These are phyloP conservation scores for Tylopilus intermedius DNA, from an alignment of 768 basidiomycete genomes.

Conservation along the genomic window DNA sequence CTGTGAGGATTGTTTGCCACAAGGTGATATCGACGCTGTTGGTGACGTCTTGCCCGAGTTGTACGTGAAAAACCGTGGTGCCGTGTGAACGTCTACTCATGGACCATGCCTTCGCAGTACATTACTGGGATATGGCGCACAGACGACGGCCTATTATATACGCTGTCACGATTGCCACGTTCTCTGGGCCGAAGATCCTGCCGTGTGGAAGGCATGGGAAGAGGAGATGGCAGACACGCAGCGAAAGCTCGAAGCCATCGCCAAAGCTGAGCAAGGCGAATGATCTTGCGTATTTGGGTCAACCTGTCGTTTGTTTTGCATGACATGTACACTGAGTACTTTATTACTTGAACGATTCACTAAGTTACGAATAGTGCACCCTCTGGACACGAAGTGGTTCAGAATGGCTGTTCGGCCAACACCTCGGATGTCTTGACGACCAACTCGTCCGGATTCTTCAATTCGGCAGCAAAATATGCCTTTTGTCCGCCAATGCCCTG, in stretches of 20 bases:
- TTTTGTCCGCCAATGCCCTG: slow-evolving; percentile 42
- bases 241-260: slow-evolving; percentile 27
- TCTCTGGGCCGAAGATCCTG: slow-evolving; percentile 33
- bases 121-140: slow-evolving; percentile 37
- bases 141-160: slow-evolving; percentile 42
- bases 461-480: slow-evolving; percentile 52
- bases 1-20: slow-evolving; percentile 58
- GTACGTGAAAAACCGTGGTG: slow-evolving; percentile 31
- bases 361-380: no score
- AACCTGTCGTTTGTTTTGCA: neutral
- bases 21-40: slow-evolving; percentile 45
- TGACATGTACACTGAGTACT: neutral
- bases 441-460: slow-evolving; percentile 43
- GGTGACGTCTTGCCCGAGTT: slow-evolving; percentile 57
- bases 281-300: neutral
- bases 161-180: slow-evolving; percentile 46
- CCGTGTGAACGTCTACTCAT: slow-evolving; percentile 6
- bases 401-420: slow-evolving; percentile 55
- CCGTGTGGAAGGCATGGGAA: slow-evolving; percentile 40
- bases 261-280: neutral
- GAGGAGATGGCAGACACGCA: slow-evolving; percentile 38
- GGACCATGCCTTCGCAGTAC: slow-evolving; percentile 26
- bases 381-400: neutral
- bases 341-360: neutral
- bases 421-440: slow-evolving; percentile 49